Evolutionary conservation across 2,329 filamentous ascomycete species (phyloP), one percentile per base, ranked within the genome.

Genomic region (Botrytis fragariae): DNA sequence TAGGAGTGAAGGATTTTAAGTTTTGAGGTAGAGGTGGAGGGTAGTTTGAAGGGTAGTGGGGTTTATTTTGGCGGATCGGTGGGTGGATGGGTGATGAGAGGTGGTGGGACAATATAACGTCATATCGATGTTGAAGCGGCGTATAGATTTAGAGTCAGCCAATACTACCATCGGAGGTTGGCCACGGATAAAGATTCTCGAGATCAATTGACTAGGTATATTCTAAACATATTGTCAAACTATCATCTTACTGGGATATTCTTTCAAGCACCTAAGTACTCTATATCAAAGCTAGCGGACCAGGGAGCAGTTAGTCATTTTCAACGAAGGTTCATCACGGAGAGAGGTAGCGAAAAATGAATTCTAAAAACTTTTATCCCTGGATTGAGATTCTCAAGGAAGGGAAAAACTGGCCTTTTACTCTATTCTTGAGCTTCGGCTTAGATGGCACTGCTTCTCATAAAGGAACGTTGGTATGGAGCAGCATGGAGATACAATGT

Each of bases 61-160:
- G 68, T 29, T 59, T 37, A 60, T 51, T 22, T 2, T 62, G 14
- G 14, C 65, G 29, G 71, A 69, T 9, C 72, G 76, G 42, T 73
- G 73, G 16, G 72, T 74, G 9, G 72, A 74, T 62, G 72, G 61
- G 35, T n/a, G 2, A 7, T 54, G 12, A 54, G 25, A 14, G 10
- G 48, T 54, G 12, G 10, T n/a, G 5, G 3, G 44, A 0, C 6
- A 14, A n/a, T n/a, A 54, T 6, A n/a, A n/a, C 12, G 25, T n/a
- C 48, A 54, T 54, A 7, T 54, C 48, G 12, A 12, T 54, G 25
- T n/a, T n/a, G 7, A 54, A n/a, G 5, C 10, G 48, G 14, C 25
- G 12, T 51, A 12, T n/a, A 51, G 48, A n/a, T n/a, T n/a, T 51
- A 51, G 10, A n/a, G 14, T 1, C 25, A 51, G 4, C 22, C 9